Conservation (phyloP, 140 eudicot genomes). For the Bidens hawaiensis region DNA sequence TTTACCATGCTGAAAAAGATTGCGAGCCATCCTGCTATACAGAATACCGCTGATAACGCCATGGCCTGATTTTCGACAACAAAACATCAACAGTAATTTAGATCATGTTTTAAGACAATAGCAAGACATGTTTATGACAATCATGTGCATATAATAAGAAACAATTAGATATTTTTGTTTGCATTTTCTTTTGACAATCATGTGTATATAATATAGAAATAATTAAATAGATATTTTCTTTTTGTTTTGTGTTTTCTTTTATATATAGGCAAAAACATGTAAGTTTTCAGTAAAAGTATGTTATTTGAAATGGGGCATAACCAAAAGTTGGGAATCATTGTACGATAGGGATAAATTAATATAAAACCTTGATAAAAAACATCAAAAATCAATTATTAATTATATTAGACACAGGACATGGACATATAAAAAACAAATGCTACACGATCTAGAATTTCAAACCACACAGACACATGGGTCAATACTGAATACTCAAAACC, state of each 20-base stretch:
- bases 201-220: no score
- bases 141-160: conserved; percentile 17
- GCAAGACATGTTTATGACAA: conserved; percentile 19
- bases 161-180: no score
- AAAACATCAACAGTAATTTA: conserved; percentile 3
- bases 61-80: conserved; percentile 81
- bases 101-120: conserved; percentile 1
- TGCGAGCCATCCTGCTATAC: conserved; percentile 87
- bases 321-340: neutral
- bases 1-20: conserved; percentile 58
- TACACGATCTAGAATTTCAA: neutral
- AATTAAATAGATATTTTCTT: conserved; percentile 3
- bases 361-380: no score
- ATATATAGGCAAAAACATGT: neutral
- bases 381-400: no score
- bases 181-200: no score
- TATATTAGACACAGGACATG: neutral
- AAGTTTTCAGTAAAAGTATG: neutral
- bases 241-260: neutral
- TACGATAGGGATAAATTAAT: no score
- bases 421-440: neutral
- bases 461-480: no score
- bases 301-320: neutral
- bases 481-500: neutral
- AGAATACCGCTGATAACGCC: conserved; percentile 63